Base-by-base conservation (phyloP, 2,329 filamentous ascomycete genomes). In the Xenoacremonium recifei region DNA sequence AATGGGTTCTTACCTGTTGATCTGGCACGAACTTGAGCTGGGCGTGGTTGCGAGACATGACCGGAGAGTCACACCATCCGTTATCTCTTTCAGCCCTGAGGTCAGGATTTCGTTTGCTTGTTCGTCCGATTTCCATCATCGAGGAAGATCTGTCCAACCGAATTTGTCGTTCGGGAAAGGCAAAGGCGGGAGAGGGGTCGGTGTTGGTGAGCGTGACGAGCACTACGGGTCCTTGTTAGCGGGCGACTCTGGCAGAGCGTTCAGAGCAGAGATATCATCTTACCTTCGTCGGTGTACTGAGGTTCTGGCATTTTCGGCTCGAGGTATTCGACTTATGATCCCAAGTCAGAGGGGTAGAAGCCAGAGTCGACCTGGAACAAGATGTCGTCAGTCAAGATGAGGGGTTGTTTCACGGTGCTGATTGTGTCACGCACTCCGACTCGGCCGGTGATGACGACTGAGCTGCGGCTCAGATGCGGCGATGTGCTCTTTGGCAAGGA, bases 1-100 rank as follows among this genome's bases (percentile, higher is more conserved):
- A 15, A 32, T 40, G 35, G n/a, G n/a, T n/a, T n/a, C 65, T 44
- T 63, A 79, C 79, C 60, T 73, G 68, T 6, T 60, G 54, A 3
- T 70, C 59, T 9, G 69, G 53, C 36, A 76, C 65, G 4, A 75
- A 67, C 13, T 57, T 50, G 4, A 84, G 56, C 32, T 76, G 64
- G 13, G 85, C 86, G 63, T 89, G 85, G 10, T 78, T 61, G 33
- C 85, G 73, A 18, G 84, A 88, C 71, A 89, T 84, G 25, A 89
- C 84, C 0, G 84, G 79, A 42, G 79, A 85, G 50, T 87, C 78
- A 44, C 88, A 85, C 73, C 74, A 87, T 13, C 73, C 79, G 61
- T 89, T 89, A 50, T 76, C 62, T 5, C 53, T 48, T 27, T 46
- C 64, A 58, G 52, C 70, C 59, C 50, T 51, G 7, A 66, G 55